phyloP scores from a whole-genome alignment of 768 basidiomycete genomes.

The Phylloporus sp. region DNA sequence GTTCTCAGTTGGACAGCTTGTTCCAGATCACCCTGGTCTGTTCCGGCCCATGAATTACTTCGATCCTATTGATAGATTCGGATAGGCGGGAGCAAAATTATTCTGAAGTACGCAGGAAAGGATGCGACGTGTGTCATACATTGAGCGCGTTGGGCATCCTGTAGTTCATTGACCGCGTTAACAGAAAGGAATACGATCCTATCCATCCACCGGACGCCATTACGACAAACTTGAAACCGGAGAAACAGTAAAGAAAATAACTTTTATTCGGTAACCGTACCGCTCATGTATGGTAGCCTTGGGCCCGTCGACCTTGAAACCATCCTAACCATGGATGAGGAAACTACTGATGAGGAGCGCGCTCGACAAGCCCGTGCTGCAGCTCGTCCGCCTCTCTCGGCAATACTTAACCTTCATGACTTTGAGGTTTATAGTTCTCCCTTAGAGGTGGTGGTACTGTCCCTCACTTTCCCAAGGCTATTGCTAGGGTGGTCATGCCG shows the following conservation, averaged over 20 bases:
- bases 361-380: constrained; percentile 56
- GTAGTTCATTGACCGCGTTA: neutral
- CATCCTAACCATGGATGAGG: constrained; percentile 55
- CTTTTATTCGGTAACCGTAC: neutral
- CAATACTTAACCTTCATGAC: constrained; percentile 88
- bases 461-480: constrained; percentile 46
- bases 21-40: constrained; percentile 60
- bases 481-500: constrained; percentile 76
- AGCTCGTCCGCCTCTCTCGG: constrained; percentile 65
- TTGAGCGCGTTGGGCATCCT: neutral
- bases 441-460: neutral
- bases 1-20: neutral
- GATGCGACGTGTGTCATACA: constrained; percentile 72
- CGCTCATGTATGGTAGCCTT: constrained; percentile 39
- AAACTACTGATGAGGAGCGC: constrained; percentile 67
- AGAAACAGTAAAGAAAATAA: constrained; percentile 59
- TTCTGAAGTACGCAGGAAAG: constrained; percentile 84
- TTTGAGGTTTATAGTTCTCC: constrained; percentile 60
- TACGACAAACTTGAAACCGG: constrained; percentile 67
- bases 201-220: constrained; percentile 87
- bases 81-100: constrained; percentile 74
- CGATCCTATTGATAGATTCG: constrained; percentile 1
- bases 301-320: constrained; percentile 70
- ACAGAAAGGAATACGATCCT: constrained; percentile 74
- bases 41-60: neutral